Percentiles rank a stretch among this genome's conserved stretches.
These are phyloP conservation scores for Quercus parvula DNA, from an alignment of 306 rosid species.

Conservation along the genomic window DNA sequence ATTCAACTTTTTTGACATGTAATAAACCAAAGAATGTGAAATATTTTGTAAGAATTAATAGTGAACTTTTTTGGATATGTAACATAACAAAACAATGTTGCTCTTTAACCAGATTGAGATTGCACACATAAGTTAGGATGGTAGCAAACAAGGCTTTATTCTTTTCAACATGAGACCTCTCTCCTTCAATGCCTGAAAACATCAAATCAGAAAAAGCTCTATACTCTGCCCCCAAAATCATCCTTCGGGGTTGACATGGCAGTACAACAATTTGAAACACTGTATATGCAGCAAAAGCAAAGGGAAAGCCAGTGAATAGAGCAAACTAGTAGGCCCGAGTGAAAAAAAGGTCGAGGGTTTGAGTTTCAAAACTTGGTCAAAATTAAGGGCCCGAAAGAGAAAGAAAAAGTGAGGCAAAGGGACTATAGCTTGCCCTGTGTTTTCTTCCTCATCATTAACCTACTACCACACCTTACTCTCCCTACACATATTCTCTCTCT, in stretches of 20 bases:
- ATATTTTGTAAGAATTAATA: too few species aligned
- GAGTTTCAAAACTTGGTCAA: conserved; percentile 11
- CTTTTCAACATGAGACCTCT: neutral
- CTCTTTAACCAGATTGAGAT: neutral
- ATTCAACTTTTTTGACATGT: too few species aligned
- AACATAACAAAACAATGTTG: neutral
- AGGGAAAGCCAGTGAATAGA: neutral
- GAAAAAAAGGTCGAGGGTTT: conserved; percentile 5
- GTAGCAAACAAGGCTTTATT: neutral
- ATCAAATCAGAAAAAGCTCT: neutral
- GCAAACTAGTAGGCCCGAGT: conserved; percentile 4
- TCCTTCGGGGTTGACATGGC: neutral
- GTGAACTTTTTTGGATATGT: neutral
- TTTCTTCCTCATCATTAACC: conserved; percentile 5
- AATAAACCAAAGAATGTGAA: too few species aligned
- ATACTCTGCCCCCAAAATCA: neutral
- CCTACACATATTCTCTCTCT: neutral
- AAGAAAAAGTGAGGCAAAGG: conserved; percentile 3
- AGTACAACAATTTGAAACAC: too few species aligned
- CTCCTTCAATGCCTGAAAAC: neutral
- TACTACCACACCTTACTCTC: neutral
- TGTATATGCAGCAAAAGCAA: too few species aligned
- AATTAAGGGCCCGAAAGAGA: neutral
- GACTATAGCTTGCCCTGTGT: neutral
- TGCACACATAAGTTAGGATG: neutral